A percentile compares a stretch with the other conserved stretches of the same genome.
Evolutionary conservation across 768 basidiomycete species (phyloP).

Genomic region (Tephrocybe sp.): DNA sequence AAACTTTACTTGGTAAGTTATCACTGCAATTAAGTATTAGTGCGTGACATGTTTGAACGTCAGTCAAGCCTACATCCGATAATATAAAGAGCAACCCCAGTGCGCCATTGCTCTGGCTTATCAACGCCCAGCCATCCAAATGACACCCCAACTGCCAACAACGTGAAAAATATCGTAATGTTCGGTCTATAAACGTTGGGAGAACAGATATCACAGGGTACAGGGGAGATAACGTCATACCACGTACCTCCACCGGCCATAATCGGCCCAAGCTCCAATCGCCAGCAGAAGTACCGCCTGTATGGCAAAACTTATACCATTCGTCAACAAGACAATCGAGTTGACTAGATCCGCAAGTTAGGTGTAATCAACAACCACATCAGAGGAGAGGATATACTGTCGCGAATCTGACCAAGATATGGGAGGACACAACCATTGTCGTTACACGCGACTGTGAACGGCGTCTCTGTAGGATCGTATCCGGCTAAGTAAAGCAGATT

Average conservation of each 20-base stretch:
- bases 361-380: background rate
- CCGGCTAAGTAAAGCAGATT: conserved; percentile 73
- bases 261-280: conserved; percentile 81
- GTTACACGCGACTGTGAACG: conserved; percentile 52
- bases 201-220: background rate
- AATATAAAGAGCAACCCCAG: conserved; percentile 61
- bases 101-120: conserved; percentile 61
- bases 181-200: no score
- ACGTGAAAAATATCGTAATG: conserved; percentile 74
- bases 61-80: conserved; percentile 61
- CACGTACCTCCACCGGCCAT: conserved; percentile 70
- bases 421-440: conserved; percentile 61
- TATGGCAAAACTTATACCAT: conserved; percentile 77
- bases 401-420: conserved; percentile 59
- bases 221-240: background rate
- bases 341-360: conserved; percentile 49
- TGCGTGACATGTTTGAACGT: background rate
- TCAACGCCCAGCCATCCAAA: conserved; percentile 81
- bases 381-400: conserved; percentile 41
- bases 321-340: conserved; percentile 76
- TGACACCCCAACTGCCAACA: conserved; percentile 63
- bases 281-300: conserved; percentile 66
- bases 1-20: conserved; percentile 63
- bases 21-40: conserved; percentile 38
- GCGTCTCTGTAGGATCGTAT: conserved; percentile 61